Percentiles rank a stretch among this genome's conserved stretches.
phyloP scores from a whole-genome alignment of 1,284 basidiomycete species.

The Cutaneotrichosporon sp. region DNA sequence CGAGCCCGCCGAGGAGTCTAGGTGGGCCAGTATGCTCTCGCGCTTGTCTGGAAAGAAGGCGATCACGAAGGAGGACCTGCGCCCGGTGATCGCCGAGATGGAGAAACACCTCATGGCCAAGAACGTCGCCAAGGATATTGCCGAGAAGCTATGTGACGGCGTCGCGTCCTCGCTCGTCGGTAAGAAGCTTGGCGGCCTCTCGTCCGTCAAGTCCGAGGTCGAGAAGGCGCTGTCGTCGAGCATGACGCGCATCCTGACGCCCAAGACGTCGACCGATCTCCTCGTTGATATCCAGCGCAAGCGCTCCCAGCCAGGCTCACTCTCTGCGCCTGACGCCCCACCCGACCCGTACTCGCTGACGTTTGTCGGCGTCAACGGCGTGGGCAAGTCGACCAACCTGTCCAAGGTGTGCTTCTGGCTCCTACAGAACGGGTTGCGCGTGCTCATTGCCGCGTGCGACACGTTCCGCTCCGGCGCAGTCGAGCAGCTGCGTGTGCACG shows the following conservation, averaged over 20 bases:
- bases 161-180: conserved; percentile 87
- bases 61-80: conserved; percentile 77
- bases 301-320: conserved; percentile 61
- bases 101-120: conserved; percentile 97
- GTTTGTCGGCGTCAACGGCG: conserved; percentile 99
- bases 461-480: conserved; percentile 98
- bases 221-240: conserved; percentile 78
- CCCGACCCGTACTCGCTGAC: conserved; percentile 87
- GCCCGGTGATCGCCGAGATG: conserved; percentile 88
- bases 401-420: conserved; percentile 99
- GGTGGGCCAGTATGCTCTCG: conserved; percentile 66
- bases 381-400: conserved; percentile 97
- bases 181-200: conserved; percentile 82
- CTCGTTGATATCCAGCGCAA: conserved; percentile 66
- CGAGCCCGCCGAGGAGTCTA: conserved; percentile 21
- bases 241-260: conserved; percentile 90
- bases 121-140: conserved; percentile 95
- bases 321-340: conserved; percentile 58
- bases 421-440: conserved; percentile 87
- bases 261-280: conserved; percentile 93
- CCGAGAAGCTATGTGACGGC: conserved; percentile 89
- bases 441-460: conserved; percentile 97
- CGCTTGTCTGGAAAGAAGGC: conserved; percentile 77
- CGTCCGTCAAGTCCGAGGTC: conserved; percentile 82
- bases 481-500: conserved; percentile 95